Conservation (phyloP, 148 eudicot genomes). For the Nyssa sinensis region DNA sequence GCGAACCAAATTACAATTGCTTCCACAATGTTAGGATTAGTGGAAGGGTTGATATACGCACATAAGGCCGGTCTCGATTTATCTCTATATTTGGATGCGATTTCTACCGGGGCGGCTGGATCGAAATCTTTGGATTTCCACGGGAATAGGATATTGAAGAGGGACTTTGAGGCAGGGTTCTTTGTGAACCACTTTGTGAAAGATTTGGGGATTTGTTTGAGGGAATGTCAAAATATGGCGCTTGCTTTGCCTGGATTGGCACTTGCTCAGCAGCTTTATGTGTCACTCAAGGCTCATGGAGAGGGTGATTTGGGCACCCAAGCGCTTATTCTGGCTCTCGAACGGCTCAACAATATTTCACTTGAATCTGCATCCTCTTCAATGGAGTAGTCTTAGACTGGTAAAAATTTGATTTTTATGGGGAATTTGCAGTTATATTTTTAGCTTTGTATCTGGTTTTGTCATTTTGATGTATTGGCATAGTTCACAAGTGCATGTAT, state of each 20-base stretch:
- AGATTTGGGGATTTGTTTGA: slow-evolving; percentile 93
- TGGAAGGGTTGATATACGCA: slow-evolving; percentile 79
- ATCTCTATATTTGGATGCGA: slow-evolving; percentile 48
- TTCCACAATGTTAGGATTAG: slow-evolving; percentile 72
- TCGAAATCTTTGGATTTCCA: slow-evolving; percentile 81
- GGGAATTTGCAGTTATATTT: neutral
- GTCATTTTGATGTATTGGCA: neutral
- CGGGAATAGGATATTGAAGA: slow-evolving; percentile 64
- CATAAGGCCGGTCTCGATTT: slow-evolving; percentile 60
- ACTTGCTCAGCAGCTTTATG: slow-evolving; percentile 80
- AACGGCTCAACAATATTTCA: slow-evolving; percentile 75
- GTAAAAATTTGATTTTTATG: neutral
- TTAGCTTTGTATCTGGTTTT: neutral
- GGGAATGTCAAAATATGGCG: slow-evolving; percentile 89
- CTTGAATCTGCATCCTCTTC: slow-evolving; percentile 24
- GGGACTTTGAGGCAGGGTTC: slow-evolving; percentile 82
- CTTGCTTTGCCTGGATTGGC: slow-evolving; percentile 86
- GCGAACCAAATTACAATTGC: slow-evolving; percentile 82
- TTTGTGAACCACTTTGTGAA: slow-evolving; percentile 90
- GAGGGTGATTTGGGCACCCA: slow-evolving; percentile 92
- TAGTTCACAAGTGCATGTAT: no score
- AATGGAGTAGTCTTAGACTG: slow-evolving; percentile 4
- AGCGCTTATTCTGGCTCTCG: slow-evolving; percentile 77
- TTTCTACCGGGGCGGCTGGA: slow-evolving; percentile 82
- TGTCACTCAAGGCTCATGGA: slow-evolving; percentile 89